Percentiles rank a stretch among this genome's conserved stretches.
These are phyloP conservation scores for Porphyrellus cyaneotinctus DNA, from an alignment of 768 basidiomycete species.

Conservation along the genomic window DNA sequence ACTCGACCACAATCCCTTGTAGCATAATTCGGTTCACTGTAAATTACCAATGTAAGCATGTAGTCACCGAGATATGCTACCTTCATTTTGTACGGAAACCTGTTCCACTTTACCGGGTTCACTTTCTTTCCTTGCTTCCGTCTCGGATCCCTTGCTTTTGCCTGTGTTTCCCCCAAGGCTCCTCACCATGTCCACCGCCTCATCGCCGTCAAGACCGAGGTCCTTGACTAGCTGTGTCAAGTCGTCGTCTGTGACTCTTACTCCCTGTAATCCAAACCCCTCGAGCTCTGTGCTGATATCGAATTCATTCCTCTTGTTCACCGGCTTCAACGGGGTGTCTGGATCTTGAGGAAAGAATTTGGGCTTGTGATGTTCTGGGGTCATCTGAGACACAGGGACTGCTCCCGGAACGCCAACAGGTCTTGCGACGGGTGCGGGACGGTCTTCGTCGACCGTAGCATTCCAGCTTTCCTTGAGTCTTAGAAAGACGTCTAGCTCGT, in stretches of 20 bases:
- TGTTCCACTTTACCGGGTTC: background rate
- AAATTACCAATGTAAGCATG: constrained; percentile 1
- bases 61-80: background rate
- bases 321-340: constrained; percentile 47
- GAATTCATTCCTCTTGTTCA: constrained; percentile 55
- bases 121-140: constrained; percentile 2
- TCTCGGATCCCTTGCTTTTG: constrained; percentile 9
- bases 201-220: constrained; percentile 70
- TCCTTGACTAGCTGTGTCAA: constrained; percentile 66
- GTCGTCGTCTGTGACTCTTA: constrained; percentile 75
- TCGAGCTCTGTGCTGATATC: constrained; percentile 67
- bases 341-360: constrained; percentile 46
- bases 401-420: constrained; percentile 83
- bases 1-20: background rate
- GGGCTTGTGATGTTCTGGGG: constrained; percentile 64
- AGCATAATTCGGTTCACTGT: background rate
- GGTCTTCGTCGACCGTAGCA: constrained; percentile 53
- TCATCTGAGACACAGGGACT: constrained; percentile 70
- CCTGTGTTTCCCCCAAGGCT: constrained; percentile 42
- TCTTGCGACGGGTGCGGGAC: constrained; percentile 48
- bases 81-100: constrained; percentile 2
- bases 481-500: constrained; percentile 66
- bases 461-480: constrained; percentile 71
- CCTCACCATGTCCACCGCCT: constrained; percentile 71
- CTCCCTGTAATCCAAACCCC: constrained; percentile 71